These are phyloP conservation scores for Lepidium aucheri DNA, from an alignment of 345 rosid species.

Conservation along the genomic window DNA sequence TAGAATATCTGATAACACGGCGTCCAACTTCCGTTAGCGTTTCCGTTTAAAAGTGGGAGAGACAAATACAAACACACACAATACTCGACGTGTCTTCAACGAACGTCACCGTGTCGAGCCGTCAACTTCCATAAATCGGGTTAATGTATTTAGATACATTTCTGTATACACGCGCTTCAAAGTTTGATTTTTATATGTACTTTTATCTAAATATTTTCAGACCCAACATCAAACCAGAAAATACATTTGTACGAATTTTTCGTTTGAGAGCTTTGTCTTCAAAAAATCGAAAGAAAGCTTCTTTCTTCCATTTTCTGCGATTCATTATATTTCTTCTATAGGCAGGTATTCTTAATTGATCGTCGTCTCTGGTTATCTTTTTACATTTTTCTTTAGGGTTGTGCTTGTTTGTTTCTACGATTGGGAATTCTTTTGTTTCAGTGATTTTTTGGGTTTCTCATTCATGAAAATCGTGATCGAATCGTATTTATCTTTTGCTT, in stretches of 20 bases:
- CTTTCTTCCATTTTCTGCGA: conserved; percentile 1
- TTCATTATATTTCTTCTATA: not conserved
- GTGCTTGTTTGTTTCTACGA: not conserved
- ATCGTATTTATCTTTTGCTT: not conserved
- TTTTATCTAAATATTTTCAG: conserved; percentile 12
- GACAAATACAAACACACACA: not conserved
- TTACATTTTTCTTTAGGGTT: not conserved
- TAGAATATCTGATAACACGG: not conserved
- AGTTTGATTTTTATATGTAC: not conserved
- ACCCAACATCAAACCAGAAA: conserved; percentile 25
- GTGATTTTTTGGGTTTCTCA: conserved; percentile 8
- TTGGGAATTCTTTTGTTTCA: not conserved
- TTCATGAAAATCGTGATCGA: not conserved
- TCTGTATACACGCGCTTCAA: conserved; percentile 18
- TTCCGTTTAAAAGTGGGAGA: not conserved
- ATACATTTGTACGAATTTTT: conserved; percentile 14
- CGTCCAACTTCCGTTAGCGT: not conserved
- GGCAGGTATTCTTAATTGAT: conserved; percentile 7
- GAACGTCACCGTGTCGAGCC: conserved; percentile 21
- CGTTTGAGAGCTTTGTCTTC: conserved; percentile 4
- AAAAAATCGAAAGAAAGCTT: conserved; percentile 8
- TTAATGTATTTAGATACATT: not conserved
- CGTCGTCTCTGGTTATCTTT: not conserved
- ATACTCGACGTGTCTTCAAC: not conserved
- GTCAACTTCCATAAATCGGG: conserved; percentile 1